Base-by-base conservation (phyloP, 176 grass and related monocot species). In the Oryza coarctata region DNA sequence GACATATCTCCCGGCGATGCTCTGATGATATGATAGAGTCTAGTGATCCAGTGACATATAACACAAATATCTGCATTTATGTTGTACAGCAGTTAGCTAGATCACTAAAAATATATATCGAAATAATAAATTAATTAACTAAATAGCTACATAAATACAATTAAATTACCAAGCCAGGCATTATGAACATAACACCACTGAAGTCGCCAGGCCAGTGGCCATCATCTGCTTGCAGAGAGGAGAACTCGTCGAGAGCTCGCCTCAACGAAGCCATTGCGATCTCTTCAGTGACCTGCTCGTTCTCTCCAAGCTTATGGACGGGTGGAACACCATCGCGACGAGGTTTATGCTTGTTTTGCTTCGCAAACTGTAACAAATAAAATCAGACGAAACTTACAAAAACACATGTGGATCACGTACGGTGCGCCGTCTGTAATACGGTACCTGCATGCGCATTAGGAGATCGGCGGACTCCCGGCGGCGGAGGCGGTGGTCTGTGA, bases 201-300 rank as follows among this genome's bases (percentile, higher is more conserved):
- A 82, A 90, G 74, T 90, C 91, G 1, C 91, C 91, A 17, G 82
- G 81, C 91, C 88, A 90, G 49, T 90, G 88, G 0, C 88, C 91
- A 26, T 90, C 91, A 20, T 78, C 57, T 0, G 88, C 68, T 41
- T 90, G 88, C 26, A 93, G 60, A 4, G 88, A 84, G 57, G 82
- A 88, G 27, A 87, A 83, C 39, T 34, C 76, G 28, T 76, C 47
- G 3, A 90, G 2, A 6, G 87, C 88, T 50, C 81, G 26, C 57
- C 77, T 64, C 38, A 93, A 79, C 7, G 88, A 85, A 35, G n/a
- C 52, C 36, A 73, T 3, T 2, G 50, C 77, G 2, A 36, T 64
- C 47, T 93, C 77, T 49, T 85, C 72, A 0, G 61, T 88, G 18
- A 88, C 38, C 0, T 93, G 2, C 0, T 90, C 87, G 0, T 82